Conservation (phyloP, 306 rosid species). For the Casuarina cunninghamiana region DNA sequence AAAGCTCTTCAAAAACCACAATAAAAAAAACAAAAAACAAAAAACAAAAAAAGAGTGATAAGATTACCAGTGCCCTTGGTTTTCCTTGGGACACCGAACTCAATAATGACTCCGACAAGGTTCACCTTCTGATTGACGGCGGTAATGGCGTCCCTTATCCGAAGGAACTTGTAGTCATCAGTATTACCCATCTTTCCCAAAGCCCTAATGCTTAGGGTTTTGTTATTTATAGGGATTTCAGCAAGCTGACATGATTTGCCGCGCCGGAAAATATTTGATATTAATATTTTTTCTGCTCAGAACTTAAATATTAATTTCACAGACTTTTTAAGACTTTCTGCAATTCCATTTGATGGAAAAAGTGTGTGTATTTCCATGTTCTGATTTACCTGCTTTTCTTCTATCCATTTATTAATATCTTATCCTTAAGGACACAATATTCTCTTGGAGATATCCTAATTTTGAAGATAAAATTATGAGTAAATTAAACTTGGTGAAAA, state of each 20-base stretch:
- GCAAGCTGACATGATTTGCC: neutral
- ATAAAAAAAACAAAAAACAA: neutral
- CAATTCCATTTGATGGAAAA: too few relatives aligned
- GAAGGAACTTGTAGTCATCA: conserved; percentile 39
- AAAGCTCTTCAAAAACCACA: neutral
- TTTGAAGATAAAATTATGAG: too few relatives aligned
- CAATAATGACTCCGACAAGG: conserved; percentile 46
- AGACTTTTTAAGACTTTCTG: too few relatives aligned
- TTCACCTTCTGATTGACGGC: conserved; percentile 42
- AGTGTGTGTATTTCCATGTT: too few relatives aligned
- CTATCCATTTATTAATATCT: too few relatives aligned
- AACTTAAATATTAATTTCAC: too few relatives aligned
- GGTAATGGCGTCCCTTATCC: conserved; percentile 41
- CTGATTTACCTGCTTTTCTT: too few relatives aligned
- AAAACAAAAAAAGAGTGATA: neutral
- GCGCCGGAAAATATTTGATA: too few relatives aligned
- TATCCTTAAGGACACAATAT: too few relatives aligned
- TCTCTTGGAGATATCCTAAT: too few relatives aligned
- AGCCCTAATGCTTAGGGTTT: neutral
- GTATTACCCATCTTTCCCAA: conserved; percentile 22
- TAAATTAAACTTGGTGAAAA: too few relatives aligned
- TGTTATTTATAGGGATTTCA: conserved; percentile 34
- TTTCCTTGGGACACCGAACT: conserved; percentile 44
- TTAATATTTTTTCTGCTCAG: too few relatives aligned
- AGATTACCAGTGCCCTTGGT: conserved; percentile 59